Conservation (phyloP, 148 eudicot species). For the Talinum fruticosum region DNA sequence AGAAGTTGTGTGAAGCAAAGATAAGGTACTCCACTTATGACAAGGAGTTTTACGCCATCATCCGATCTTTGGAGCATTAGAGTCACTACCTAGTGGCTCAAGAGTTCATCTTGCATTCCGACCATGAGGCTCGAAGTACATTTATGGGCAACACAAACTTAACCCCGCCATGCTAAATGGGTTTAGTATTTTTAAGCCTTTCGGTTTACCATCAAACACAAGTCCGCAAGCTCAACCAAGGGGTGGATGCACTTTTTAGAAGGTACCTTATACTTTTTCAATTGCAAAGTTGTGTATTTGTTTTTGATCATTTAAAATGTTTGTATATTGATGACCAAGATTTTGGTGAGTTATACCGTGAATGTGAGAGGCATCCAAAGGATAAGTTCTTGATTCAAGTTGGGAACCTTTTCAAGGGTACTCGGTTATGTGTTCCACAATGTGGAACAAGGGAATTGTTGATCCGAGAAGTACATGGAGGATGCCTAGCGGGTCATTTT, state of each 20-base stretch:
- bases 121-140: not conserved
- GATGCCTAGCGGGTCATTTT: not conserved
- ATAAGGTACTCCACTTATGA: slow-evolving; percentile 1
- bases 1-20: not conserved
- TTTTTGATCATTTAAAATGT: not conserved
- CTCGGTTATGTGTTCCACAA: not conserved
- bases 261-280: not conserved
- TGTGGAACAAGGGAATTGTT: not conserved
- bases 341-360: not conserved
- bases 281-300: not conserved
- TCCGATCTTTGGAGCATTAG: not conserved
- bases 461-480: not conserved
- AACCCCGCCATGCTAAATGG: not conserved
- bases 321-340: not conserved
- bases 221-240: not conserved
- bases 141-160: not conserved
- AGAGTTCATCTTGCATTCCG: not conserved
- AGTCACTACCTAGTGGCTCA: not conserved
- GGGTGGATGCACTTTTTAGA: not conserved
- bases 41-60: slow-evolving; percentile 12
- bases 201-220: not conserved
- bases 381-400: not conserved
- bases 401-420: not conserved
- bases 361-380: not conserved
- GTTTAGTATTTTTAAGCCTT: not conserved